These are phyloP conservation scores for Triangularia verruculosa DNA, from an alignment of 2,329 filamentous ascomycete genomes.

Conservation along the genomic window DNA sequence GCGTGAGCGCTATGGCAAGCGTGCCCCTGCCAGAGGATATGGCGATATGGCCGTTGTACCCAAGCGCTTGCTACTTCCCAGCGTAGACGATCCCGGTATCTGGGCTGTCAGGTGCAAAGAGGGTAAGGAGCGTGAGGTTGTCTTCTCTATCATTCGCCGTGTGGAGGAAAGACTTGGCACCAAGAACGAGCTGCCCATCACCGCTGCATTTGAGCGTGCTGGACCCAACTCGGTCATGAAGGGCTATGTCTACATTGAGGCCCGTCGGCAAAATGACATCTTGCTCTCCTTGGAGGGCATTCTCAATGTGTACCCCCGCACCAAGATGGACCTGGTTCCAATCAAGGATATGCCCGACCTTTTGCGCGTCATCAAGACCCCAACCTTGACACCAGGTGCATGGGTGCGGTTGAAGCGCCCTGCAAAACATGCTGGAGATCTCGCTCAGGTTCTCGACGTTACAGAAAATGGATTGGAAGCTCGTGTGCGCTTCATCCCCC, in stretches of 20 bases:
- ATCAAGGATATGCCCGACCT: slow-evolving; percentile 98
- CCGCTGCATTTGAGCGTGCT: slow-evolving; percentile 87
- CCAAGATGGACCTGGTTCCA: slow-evolving; percentile 82
- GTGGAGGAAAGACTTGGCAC: slow-evolving; percentile 76
- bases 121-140: slow-evolving; percentile 89
- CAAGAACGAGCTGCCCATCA: slow-evolving; percentile 79
- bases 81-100: slow-evolving; percentile 92
- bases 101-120: slow-evolving; percentile 93
- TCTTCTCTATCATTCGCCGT: slow-evolving; percentile 84
- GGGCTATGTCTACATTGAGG: slow-evolving; percentile 94
- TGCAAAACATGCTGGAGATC: slow-evolving; percentile 79
- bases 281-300: slow-evolving; percentile 78
- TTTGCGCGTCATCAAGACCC: slow-evolving; percentile 83
- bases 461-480: slow-evolving; percentile 91
- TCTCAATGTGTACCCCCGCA: slow-evolving; percentile 84
- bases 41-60: slow-evolving; percentile 75
- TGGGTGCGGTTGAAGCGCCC: slow-evolving; percentile 86
- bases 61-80: slow-evolving; percentile 82
- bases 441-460: slow-evolving; percentile 89
- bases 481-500: slow-evolving; percentile 80
- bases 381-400: slow-evolving; percentile 78
- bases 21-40: slow-evolving; percentile 61
- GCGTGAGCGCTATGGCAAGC: slow-evolving; percentile 82
- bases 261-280: slow-evolving; percentile 81
- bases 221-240: slow-evolving; percentile 76